A percentile compares a stretch with the other conserved stretches of the same genome.
Evolutionary conservation across 2,329 filamentous ascomycete species (phyloP).

Genomic region (Trichoderma semiorbis): DNA sequence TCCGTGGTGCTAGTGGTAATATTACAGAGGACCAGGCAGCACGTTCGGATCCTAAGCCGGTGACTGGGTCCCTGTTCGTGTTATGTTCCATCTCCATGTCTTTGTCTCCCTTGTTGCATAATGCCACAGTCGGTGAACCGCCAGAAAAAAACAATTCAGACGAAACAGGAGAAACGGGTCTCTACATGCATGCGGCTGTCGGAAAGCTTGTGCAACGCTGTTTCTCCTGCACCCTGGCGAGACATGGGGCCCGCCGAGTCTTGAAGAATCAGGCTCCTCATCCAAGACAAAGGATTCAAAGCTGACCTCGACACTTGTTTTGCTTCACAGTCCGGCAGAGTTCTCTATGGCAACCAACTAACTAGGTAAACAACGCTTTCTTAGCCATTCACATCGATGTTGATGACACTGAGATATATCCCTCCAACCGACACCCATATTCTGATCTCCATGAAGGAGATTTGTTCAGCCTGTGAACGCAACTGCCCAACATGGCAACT

Average conservation of each 20-base stretch:
- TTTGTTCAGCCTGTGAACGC: background rate
- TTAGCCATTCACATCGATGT: background rate
- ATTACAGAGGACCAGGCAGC: constrained; percentile 7
- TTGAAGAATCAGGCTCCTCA: constrained; percentile 5
- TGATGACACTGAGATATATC: background rate
- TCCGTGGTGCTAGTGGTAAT: background rate
- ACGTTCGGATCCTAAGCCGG: constrained; percentile 13
- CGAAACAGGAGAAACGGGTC: constrained; percentile 16
- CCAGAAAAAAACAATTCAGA: constrained; percentile 6
- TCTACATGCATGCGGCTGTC: background rate
- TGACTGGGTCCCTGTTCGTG: background rate
- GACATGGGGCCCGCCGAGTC: background rate
- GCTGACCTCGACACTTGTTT: background rate
- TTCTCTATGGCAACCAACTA: background rate
- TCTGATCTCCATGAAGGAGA: background rate
- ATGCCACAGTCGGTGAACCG: constrained; percentile 1
- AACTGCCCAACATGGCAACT: background rate
- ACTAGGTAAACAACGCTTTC: background rate
- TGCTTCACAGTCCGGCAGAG: background rate
- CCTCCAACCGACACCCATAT: background rate
- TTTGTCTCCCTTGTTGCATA: constrained; percentile 11
- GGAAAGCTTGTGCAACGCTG: background rate
- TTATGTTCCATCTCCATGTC: constrained; percentile 11
- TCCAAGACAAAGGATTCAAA: background rate
- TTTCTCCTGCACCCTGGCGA: background rate